phyloP scores from a whole-genome alignment of 75 land plant genomes.

The Pseudotsuga menziesii region DNA sequence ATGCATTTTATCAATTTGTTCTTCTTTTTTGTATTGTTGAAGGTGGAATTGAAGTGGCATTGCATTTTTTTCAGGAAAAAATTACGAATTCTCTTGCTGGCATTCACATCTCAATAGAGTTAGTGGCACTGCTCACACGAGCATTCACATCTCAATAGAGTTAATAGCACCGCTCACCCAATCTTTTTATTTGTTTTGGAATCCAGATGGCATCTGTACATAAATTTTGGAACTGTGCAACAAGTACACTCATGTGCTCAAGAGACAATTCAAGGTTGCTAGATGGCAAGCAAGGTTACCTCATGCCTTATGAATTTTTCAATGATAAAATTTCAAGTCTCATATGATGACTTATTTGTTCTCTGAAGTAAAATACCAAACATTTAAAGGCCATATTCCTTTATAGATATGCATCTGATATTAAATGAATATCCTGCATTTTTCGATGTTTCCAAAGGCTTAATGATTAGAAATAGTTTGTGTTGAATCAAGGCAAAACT shows the following conservation, averaged over 20 bases:
- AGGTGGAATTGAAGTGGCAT: neutral
- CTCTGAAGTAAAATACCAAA: neutral
- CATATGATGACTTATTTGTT: neutral
- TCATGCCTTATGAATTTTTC: neutral
- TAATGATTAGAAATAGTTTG: no score
- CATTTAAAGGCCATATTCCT: no score
- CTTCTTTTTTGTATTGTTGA: neutral
- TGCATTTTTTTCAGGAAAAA: neutral
- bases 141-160: neutral
- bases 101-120: no score
- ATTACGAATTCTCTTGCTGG: neutral
- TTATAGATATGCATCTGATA: no score
- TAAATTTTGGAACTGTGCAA: neutral
- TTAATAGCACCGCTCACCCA: no score
- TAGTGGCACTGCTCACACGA: no score
- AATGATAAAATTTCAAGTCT: neutral
- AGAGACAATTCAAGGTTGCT: constrained; percentile 6
- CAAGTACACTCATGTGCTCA: neutral
- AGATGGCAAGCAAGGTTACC: constrained; percentile 4
- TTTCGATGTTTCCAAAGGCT: no score
- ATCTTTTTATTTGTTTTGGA: neutral
- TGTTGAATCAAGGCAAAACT: no score
- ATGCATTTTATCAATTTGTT: neutral
- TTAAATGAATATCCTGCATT: no score
- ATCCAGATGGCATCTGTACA: constrained; percentile 2